phyloP scores from a whole-genome alignment of 2,329 filamentous ascomycete genomes.

The Penicillium decumbens region DNA sequence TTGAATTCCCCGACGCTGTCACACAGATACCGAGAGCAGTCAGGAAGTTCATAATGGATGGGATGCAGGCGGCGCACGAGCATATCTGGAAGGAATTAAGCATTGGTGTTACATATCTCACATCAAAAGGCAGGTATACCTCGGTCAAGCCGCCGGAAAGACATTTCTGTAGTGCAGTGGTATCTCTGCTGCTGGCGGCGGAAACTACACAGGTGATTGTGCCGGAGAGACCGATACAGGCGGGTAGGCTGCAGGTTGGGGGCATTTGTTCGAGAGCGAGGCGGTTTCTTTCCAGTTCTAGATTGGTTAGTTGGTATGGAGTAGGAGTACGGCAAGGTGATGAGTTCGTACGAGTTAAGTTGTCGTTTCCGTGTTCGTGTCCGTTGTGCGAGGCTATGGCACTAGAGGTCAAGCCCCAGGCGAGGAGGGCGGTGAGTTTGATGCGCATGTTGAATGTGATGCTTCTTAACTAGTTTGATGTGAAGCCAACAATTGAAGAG shows the following conservation, averaged over 20 bases:
- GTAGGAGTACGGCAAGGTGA: neutral
- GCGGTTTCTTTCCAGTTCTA: slow-evolving; percentile 16
- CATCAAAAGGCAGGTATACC: slow-evolving; percentile 3
- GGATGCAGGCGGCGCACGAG: slow-evolving; percentile 19
- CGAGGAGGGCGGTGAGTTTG: slow-evolving; percentile 5
- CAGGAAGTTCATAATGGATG: slow-evolving; percentile 9
- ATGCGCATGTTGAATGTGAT: slow-evolving; percentile 12
- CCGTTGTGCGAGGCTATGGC: neutral
- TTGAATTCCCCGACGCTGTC: neutral
- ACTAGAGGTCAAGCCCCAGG: slow-evolving; percentile 2
- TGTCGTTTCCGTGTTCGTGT: neutral
- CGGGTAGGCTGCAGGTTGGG: slow-evolving; percentile 14
- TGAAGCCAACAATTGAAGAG: neutral
- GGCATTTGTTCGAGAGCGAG: slow-evolving; percentile 13
- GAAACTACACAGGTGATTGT: slow-evolving; percentile 17
- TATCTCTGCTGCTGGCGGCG: slow-evolving; percentile 13
- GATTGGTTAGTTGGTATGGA: neutral
- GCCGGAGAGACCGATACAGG: slow-evolving; percentile 18
- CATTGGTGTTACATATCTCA: neutral
- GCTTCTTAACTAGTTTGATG: neutral
- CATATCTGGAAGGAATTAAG: slow-evolving; percentile 13
- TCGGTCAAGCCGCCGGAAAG: slow-evolving; percentile 12
- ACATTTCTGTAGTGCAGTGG: slow-evolving; percentile 16
- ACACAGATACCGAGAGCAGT: slow-evolving; percentile 17
- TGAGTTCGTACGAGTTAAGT: slow-evolving; percentile 1